phyloP scores from a whole-genome alignment of 2,329 filamentous ascomycete genomes.

The Neofusicoccum ribis region DNA sequence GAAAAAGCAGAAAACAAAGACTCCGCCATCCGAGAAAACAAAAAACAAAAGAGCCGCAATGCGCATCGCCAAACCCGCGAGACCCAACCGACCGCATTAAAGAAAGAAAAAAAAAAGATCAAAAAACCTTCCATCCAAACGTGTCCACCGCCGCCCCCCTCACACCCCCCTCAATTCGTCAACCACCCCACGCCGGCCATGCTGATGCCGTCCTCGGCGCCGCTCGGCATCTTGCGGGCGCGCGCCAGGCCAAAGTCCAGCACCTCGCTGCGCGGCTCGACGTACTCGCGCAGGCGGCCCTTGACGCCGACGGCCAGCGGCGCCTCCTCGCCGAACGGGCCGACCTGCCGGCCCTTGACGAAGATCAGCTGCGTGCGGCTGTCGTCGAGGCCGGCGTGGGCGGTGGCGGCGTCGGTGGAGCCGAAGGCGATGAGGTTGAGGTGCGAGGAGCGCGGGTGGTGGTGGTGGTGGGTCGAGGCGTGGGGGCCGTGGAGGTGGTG shows the following conservation, averaged over 20 bases:
- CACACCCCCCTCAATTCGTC: not conserved
- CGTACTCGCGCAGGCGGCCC: conserved; percentile 48
- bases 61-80: too few species aligned
- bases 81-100: too few species aligned
- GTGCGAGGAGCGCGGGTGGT: conserved; percentile 3
- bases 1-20: too few species aligned
- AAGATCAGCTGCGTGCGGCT: conserved; percentile 49
- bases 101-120: too few species aligned
- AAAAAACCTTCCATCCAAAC: too few species aligned
- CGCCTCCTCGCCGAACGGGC: conserved; percentile 43
- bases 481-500: conserved; percentile 23
- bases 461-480: conserved; percentile 38
- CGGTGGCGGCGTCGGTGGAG: conserved; percentile 33
- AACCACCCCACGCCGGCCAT: not conserved
- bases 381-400: conserved; percentile 48
- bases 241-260: conserved; percentile 41
- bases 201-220: not conserved
- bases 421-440: conserved; percentile 21
- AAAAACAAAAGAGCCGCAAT: too few species aligned
- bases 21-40: too few species aligned
- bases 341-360: conserved; percentile 44
- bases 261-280: conserved; percentile 48
- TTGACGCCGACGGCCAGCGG: conserved; percentile 46
- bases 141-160: too few species aligned
- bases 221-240: conserved; percentile 8